Conservation (phyloP, 192 early-diverging fungal genomes). For the Rhizoclosmatium globosum region DNA sequence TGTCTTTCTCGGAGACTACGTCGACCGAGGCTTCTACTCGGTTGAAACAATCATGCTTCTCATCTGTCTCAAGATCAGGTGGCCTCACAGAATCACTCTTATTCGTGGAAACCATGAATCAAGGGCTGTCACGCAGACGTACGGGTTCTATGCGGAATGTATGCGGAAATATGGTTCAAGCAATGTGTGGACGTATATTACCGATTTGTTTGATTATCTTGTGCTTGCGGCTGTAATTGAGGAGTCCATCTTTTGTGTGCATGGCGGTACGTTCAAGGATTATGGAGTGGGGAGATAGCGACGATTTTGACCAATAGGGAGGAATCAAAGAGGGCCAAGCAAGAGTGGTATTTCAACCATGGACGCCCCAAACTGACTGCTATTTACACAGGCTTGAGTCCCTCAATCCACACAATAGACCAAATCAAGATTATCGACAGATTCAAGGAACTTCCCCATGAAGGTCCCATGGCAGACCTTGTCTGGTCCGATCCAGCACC, state of each 20-base stretch:
- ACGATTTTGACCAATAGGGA: no score
- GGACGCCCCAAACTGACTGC: no score
- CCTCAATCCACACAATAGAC: conserved; percentile 84
- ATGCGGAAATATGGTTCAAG: conserved; percentile 85
- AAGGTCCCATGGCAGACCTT: conserved; percentile 92
- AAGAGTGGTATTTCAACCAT: no score
- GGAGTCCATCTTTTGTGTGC: conserved; percentile 91
- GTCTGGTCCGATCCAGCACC: conserved; percentile 87
- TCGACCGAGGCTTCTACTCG: conserved; percentile 84
- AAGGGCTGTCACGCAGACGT: conserved; percentile 82
- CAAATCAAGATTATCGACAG: conserved; percentile 87
- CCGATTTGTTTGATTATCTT: conserved; percentile 93
- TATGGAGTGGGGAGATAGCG: not conserved
- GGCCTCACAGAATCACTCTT: conserved; percentile 85
- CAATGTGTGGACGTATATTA: conserved; percentile 92
- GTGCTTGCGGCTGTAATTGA: conserved; percentile 89
- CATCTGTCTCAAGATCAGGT: conserved; percentile 86
- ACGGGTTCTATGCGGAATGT: conserved; percentile 94
- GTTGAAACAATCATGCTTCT: conserved; percentile 94
- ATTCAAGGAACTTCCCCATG: conserved; percentile 92
- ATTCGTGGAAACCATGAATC: conserved; percentile 96
- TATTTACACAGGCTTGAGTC: conserved; percentile 66
- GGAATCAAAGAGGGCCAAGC: no score
- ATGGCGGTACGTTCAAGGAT: conserved; percentile 71
- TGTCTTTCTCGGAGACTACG: conserved; percentile 89